A percentile compares a stretch with the other conserved stretches of the same genome.
These are phyloP conservation scores for Neurospora africana DNA, from an alignment of 495 filamentous ascomycete species.

Conservation along the genomic window DNA sequence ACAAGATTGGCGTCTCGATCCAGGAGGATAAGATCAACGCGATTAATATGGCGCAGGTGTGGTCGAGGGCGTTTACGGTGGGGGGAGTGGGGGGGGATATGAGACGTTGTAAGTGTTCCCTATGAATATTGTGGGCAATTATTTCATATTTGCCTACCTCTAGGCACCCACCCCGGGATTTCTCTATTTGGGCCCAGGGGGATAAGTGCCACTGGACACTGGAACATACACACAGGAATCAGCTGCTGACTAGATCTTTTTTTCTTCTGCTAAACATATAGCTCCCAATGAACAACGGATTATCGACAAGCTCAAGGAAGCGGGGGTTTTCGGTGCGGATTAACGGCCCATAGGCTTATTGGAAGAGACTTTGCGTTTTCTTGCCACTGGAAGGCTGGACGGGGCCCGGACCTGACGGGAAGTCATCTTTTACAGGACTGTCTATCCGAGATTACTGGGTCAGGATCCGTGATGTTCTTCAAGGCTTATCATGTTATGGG, in stretches of 20 bases:
- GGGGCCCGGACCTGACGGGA: not conserved
- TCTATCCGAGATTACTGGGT: not conserved
- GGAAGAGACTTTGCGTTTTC: not conserved
- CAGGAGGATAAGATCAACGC: not conserved
- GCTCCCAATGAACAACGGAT: not conserved
- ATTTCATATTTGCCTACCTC: too few relatives aligned
- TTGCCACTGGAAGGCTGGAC: not conserved
- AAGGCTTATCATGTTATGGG: not conserved
- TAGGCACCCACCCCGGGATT: too few relatives aligned
- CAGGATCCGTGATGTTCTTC: not conserved
- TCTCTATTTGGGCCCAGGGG: not conserved
- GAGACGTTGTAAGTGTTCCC: not conserved
- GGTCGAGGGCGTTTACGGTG: not conserved
- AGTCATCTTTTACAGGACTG: not conserved
- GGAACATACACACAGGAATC: too few relatives aligned
- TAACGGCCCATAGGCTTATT: not conserved
- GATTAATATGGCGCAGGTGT: not conserved
- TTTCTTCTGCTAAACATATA: not conserved
- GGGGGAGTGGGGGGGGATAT: not conserved
- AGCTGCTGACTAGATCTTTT: not conserved
- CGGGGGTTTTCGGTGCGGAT: not conserved
- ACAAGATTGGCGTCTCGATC: not conserved
- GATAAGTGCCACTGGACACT: not conserved
- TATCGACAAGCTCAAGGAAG: not conserved
- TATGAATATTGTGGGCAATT: too few relatives aligned